Base-by-base conservation (phyloP, 2,329 filamentous ascomycete species). In the Colletotrichum euphorbiae region DNA sequence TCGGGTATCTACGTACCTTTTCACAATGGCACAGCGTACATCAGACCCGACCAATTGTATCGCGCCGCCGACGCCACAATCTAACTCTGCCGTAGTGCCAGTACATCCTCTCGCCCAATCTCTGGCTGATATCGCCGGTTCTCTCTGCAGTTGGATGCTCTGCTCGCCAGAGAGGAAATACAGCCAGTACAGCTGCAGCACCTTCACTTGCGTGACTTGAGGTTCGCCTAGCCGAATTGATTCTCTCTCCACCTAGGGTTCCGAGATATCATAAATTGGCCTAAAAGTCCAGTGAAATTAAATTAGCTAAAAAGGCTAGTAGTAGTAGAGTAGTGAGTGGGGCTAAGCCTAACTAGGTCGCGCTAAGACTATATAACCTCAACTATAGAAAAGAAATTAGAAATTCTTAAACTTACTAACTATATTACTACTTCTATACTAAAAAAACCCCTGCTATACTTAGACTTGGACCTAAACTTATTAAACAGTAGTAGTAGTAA, bases 201-300 rank as follows among this genome's bases (percentile, higher is more conserved):
- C 48, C 28, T n/a, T 33, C 48, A 48, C 36, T 46, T 45, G 50
- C 40, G 38, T 50, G 38, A 54, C 54, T 43, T 62, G 46, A 52
- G 59, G 54, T 50, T 65, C 65, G 65, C 52, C 60, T 58, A 38
- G 46, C 40, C 46, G 54, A 61, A 68, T 60, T 54, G 59, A 59
- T 68, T 52, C 65, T 54, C 65, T 58, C 65, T 58, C 21, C 21
- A 24, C 21, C 21, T 24, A n/a, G n/a, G n/a, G n/a, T n/a, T n/a
- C n/a, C n/a, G n/a, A n/a, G n/a, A n/a, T n/a, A n/a, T n/a, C n/a
- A n/a, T n/a, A n/a, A n/a, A n/a, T n/a, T n/a, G n/a, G n/a, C n/a
- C n/a, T n/a, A n/a, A n/a, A n/a, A n/a, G n/a, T n/a, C n/a, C n/a
- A n/a, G n/a, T n/a, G n/a, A n/a, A n/a, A n/a, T n/a, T n/a, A n/a